These are phyloP conservation scores for Hypoxylon subgilvum DNA, from an alignment of 495 filamentous ascomycete species.

Conservation along the genomic window DNA sequence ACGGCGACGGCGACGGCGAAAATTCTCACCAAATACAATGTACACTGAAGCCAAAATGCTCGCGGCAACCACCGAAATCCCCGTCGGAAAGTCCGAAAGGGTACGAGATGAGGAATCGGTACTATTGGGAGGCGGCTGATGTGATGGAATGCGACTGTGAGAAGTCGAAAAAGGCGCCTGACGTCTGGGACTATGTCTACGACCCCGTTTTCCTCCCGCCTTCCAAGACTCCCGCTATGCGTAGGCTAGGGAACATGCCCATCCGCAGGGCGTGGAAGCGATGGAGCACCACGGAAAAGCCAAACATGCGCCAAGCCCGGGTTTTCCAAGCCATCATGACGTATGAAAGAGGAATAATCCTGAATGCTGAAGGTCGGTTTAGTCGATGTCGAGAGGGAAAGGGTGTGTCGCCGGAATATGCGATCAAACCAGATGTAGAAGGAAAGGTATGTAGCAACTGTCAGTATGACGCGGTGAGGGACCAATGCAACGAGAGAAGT, in stretches of 20 bases:
- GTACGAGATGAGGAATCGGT: slow-evolving; percentile 34
- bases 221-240: slow-evolving; percentile 20
- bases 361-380: slow-evolving; percentile 19
- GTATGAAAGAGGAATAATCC: slow-evolving; percentile 30
- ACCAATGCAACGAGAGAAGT: too few species aligned
- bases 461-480: too few species aligned
- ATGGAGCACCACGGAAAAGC: slow-evolving; percentile 17
- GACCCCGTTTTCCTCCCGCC: slow-evolving; percentile 34
- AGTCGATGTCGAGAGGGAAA: slow-evolving; percentile 16
- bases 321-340: slow-evolving; percentile 29
- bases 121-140: slow-evolving; percentile 34
- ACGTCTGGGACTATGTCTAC: slow-evolving; percentile 35
- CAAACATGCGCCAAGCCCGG: slow-evolving; percentile 11
- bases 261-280: slow-evolving; percentile 34
- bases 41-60: neutral
- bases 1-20: too few species aligned
- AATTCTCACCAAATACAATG: neutral
- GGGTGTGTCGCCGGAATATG: slow-evolving; percentile 26
- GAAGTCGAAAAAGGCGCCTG: slow-evolving; percentile 18
- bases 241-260: slow-evolving; percentile 11
- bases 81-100: slow-evolving; percentile 30
- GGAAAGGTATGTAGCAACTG: too few species aligned
- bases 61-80: slow-evolving; percentile 17
- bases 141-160: slow-evolving; percentile 24
- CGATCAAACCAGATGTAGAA: too few species aligned